Base-by-base conservation (phyloP, 106 monocot genomes). In the Iris macrosiphon region DNA sequence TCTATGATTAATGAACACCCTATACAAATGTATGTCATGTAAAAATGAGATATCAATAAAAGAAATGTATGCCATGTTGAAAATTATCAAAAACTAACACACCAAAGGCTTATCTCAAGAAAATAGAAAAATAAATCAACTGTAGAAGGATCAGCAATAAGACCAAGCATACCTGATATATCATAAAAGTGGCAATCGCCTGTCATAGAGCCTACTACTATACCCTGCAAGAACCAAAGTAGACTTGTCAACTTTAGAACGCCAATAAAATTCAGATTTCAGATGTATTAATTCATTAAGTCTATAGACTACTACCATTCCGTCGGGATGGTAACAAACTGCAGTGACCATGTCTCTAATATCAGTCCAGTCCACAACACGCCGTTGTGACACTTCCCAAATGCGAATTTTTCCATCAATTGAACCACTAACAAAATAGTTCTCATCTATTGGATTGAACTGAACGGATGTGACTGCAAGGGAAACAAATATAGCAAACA, bases 331-430 rank as follows among this genome's bases (percentile, higher is more conserved):
- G 59, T 75, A 87, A 61, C 78, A 81, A 22, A 82, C 78, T 45
- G 81, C 81, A 39, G 81, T 81, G 25, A 82, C 45, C 23, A 87
- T 87, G 27, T 87, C 78, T n/a, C 61, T 81, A 22, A 64, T 45
- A 71, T 78, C 78, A 41, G 39, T 64, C 87, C 87, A 87, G 67
- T 78, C 71, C 20, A 74, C 68, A 60, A 87, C 87, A 17, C 68
- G 70, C 25, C 66, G 65, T 34, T 33, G 33, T 32, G 43, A 22
- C 27, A 82, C 72, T 16, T 63, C 56, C 81, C 81, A 87, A 26
- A 78, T 70, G 38, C 81, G 77, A 37, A 75, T 25, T 74, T 78
- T 87, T 18, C 81, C 87, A 65, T 87, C 87, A 32, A 87, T 87
- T 0, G 78, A 87, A 21, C 87, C 81, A 67, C 81, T 87, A 15